Conservation (phyloP, 352 stramenopile genomes). For the Thalassiosira exigua region DNA sequence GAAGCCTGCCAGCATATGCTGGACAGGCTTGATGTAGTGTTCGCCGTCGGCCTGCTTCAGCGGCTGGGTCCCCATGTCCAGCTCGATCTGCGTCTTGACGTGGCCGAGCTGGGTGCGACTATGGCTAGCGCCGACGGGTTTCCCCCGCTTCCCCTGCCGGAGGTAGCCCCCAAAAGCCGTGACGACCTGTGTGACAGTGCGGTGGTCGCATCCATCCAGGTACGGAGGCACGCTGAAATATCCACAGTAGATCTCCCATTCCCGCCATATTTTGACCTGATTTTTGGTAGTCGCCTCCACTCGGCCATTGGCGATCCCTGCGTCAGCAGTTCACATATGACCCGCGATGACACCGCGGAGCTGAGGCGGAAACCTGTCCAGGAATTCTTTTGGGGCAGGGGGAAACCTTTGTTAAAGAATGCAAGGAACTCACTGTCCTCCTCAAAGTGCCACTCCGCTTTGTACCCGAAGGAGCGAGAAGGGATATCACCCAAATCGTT, state of each 20-base stretch:
- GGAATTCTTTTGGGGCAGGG: conserved; percentile 24
- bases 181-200: not conserved
- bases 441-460: conserved; percentile 24
- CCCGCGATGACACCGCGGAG: not conserved
- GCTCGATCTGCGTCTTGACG: not conserved
- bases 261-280: not conserved
- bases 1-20: conserved; percentile 3
- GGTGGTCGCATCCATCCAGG: not conserved
- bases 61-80: not conserved
- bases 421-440: conserved; percentile 23
- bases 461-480: conserved; percentile 28
- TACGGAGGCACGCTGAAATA: not conserved
- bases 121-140: not conserved
- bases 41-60: not conserved
- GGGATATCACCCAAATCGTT: conserved; percentile 31
- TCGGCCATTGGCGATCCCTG: not conserved
- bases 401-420: conserved; percentile 33
- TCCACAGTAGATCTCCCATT: not conserved
- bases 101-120: not conserved
- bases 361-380: conserved; percentile 25
- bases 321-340: conserved; percentile 8
- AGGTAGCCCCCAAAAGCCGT: not conserved
- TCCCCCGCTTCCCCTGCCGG: not conserved
- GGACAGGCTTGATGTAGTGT: conserved; percentile 1
- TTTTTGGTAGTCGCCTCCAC: not conserved